Evolutionary conservation across 1,284 basidiomycete genomes (phyloP).

Genomic region (Athelia psychrophila): DNA sequence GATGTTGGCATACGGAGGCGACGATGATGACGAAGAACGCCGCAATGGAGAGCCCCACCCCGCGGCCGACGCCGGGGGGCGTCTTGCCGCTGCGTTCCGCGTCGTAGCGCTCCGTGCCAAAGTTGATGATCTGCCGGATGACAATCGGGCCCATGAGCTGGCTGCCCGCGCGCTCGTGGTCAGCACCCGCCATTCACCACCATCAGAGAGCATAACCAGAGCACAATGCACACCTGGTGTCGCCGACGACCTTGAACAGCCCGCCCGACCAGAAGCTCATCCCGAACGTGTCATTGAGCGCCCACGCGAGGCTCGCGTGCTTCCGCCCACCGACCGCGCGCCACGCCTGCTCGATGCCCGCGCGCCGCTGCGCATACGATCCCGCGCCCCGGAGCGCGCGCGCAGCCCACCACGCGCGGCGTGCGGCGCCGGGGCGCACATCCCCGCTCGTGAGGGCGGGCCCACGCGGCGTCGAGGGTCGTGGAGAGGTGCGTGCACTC

Average conservation of each 20-base stretch:
- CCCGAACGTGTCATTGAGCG: slow-evolving; percentile 72
- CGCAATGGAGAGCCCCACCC: slow-evolving; percentile 71
- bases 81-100: slow-evolving; percentile 28
- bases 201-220: no score
- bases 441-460: slow-evolving; percentile 43
- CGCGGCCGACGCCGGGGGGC: slow-evolving; percentile 54
- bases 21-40: slow-evolving; percentile 63
- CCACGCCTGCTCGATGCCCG: slow-evolving; percentile 32
- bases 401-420: slow-evolving; percentile 44
- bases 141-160: slow-evolving; percentile 67
- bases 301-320: slow-evolving; percentile 57
- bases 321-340: slow-evolving; percentile 44
- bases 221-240: slow-evolving; percentile 38
- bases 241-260: slow-evolving; percentile 55
- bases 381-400: slow-evolving; percentile 16
- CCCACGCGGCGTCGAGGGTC: slow-evolving; percentile 50
- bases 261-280: slow-evolving; percentile 71
- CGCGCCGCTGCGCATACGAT: slow-evolving; percentile 34
- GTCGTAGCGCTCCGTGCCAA: slow-evolving; percentile 47
- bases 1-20: slow-evolving; percentile 59
- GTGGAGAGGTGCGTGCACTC: slow-evolving; percentile 48
- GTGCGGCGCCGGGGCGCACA: slow-evolving; percentile 34
- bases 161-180: no score
- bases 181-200: no score
- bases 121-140: slow-evolving; percentile 66